Conservation (phyloP, 2,329 filamentous ascomycete species). For the Colletotrichum sp. region DNA sequence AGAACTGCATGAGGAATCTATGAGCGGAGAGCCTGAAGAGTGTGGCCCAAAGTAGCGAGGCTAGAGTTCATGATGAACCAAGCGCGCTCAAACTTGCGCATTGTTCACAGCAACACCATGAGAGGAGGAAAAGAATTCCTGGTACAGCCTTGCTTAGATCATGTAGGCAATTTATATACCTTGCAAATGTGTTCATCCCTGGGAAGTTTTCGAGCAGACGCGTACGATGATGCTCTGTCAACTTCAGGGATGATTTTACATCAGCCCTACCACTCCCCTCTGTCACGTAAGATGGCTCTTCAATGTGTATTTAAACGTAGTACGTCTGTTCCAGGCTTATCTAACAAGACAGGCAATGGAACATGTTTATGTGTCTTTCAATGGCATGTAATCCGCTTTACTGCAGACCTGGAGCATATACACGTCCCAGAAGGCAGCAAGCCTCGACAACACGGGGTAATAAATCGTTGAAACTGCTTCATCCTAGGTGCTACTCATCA, state of each 20-base stretch:
- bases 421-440: fast-evolving
- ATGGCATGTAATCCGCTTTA: background rate
- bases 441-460: fast-evolving
- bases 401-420: background rate
- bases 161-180: background rate
- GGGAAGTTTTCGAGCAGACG: fast-evolving
- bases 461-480: fast-evolving
- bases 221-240: background rate
- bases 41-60: background rate
- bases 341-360: background rate
- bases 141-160: fast-evolving
- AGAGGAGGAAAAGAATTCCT: fast-evolving
- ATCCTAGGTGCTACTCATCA: too few species aligned
- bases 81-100: background rate
- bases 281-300: fast-evolving
- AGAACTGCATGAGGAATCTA: background rate
- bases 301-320: fast-evolving
- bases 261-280: background rate
- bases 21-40: background rate
- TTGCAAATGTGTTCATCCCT: background rate
- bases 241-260: fast-evolving
- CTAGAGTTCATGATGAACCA: background rate
- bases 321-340: background rate
- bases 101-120: background rate
- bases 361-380: fast-evolving